These are phyloP conservation scores for Sphaerulina populicola DNA, from an alignment of 2,329 filamentous ascomycete genomes.

Conservation along the genomic window DNA sequence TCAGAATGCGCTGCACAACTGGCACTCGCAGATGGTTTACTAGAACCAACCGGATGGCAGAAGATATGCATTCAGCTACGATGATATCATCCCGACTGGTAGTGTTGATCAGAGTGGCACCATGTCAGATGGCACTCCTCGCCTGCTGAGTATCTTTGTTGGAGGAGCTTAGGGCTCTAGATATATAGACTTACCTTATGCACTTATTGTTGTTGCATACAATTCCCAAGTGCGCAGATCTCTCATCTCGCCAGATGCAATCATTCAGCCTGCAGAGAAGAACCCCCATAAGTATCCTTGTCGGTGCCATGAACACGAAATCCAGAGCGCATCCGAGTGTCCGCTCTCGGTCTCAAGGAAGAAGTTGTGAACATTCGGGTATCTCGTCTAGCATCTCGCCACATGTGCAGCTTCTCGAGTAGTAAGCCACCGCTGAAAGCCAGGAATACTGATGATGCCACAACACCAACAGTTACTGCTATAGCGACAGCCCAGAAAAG, in stretches of 20 bases:
- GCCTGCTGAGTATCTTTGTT: constrained; percentile 40
- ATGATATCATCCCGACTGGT: constrained; percentile 48
- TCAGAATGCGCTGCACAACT: constrained; percentile 41
- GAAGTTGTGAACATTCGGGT: constrained; percentile 14
- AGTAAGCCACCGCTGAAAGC: constrained; percentile 37
- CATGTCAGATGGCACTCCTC: constrained; percentile 38
- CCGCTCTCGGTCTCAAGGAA: constrained; percentile 10
- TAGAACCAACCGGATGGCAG: constrained; percentile 50
- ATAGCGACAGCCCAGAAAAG: constrained; percentile 38
- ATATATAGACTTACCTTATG: neutral
- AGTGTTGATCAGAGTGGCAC: constrained; percentile 45
- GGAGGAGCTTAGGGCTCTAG: constrained; percentile 33
- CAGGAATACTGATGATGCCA: constrained; percentile 34
- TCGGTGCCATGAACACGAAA: constrained; percentile 15
- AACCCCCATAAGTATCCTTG: constrained; percentile 3
- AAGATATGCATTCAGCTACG: constrained; percentile 61
- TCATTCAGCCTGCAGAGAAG: constrained; percentile 5
- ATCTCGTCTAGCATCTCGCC: constrained; percentile 25
- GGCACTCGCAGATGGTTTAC: constrained; percentile 55
- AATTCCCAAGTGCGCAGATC: neutral
- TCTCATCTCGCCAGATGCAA: neutral
- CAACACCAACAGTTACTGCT: constrained; percentile 34
- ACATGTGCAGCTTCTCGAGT: constrained; percentile 32
- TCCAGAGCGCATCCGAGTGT: neutral
- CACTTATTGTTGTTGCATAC: neutral